These are phyloP conservation scores for Neoscytalidium dimidiatum DNA, from an alignment of 2,329 filamentous ascomycete genomes.

Conservation along the genomic window DNA sequence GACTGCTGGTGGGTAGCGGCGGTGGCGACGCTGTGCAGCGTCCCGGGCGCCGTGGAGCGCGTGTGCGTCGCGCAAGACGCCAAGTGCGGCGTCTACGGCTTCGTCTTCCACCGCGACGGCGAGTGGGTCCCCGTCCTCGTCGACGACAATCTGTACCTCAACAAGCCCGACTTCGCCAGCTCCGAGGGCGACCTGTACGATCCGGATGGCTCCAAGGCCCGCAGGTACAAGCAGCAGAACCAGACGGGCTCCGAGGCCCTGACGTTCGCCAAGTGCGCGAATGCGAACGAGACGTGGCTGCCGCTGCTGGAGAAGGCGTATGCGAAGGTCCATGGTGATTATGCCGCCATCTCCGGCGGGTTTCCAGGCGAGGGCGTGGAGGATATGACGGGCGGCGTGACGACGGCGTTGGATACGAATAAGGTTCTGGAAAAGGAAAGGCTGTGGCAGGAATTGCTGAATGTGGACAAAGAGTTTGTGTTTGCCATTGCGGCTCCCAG, in stretches of 20 bases:
- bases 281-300: constrained; percentile 81
- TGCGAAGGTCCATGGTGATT: constrained; percentile 82
- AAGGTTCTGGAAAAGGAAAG: constrained; percentile 77
- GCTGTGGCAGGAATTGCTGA: constrained; percentile 83
- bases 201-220: constrained; percentile 66
- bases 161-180: constrained; percentile 69
- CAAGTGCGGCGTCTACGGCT: constrained; percentile 78
- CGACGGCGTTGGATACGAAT: constrained; percentile 66
- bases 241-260: constrained; percentile 76
- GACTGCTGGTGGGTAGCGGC: constrained; percentile 89
- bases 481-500: constrained; percentile 48
- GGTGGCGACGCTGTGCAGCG: constrained; percentile 74
- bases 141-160: constrained; percentile 84
- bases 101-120: constrained; percentile 81
- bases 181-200: constrained; percentile 57
- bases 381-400: constrained; percentile 67
- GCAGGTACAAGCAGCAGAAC: constrained; percentile 54
- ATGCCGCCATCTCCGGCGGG: constrained; percentile 71
- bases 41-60: constrained; percentile 68
- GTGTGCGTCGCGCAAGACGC: constrained; percentile 74
- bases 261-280: constrained; percentile 75
- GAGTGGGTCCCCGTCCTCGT: constrained; percentile 92
- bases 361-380: constrained; percentile 67
- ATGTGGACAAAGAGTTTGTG: constrained; percentile 78
- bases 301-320: constrained; percentile 81